Evolutionary conservation across 2,329 filamentous ascomycete species (phyloP), one percentile per base, ranked within the genome.

Genomic region (Clarireedia paspali): DNA sequence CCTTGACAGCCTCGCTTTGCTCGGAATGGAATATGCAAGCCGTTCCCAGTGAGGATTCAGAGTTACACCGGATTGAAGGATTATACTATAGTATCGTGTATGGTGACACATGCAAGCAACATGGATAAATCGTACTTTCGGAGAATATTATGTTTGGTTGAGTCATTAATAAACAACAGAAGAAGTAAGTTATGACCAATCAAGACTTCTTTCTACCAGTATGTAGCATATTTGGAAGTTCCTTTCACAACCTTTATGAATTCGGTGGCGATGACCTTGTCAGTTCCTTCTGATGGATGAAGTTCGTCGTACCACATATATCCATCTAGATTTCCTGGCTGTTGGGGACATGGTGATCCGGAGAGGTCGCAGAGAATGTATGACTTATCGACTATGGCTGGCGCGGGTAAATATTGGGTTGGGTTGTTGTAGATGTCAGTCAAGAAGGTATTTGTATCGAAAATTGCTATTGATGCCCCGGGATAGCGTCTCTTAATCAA

Each of bases 241-340:
- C 81, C 82, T 30, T 73, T 69, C 6, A 84, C 69, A 1, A 83
- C 75, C 36, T 75, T 73, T 4, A 80, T 70, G 67, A 85, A 84
- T 56, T 80, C 76, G 57, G 70, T 71, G 17, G 80, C 82, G 50
- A 85, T 75, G 45, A 77, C 72, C 64, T 78, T 72, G 70, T 82
- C 78, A 6, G 84, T 78, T 70, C 81, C 80, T 70, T 83, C 77
- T 30, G 82, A 84, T 0, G 87, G 86, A 72, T 92, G 88, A 66
- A 91, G 68, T 66, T 84, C 80, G 70, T 92, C 87, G 63, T 77
- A 88, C 85, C 87, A 91, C 67, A 89, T 62, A 67, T 81, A 91
- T 47, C 79, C 83, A 61, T 86, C 80, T 36, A 74, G 69, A 3
- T 74, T 56, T 61, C 39, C 72, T 71, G 56, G 72, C 57, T 46